phyloP scores from a whole-genome alignment of 805 yeast species.

The Tetrapisispora nanseiensis region DNA sequence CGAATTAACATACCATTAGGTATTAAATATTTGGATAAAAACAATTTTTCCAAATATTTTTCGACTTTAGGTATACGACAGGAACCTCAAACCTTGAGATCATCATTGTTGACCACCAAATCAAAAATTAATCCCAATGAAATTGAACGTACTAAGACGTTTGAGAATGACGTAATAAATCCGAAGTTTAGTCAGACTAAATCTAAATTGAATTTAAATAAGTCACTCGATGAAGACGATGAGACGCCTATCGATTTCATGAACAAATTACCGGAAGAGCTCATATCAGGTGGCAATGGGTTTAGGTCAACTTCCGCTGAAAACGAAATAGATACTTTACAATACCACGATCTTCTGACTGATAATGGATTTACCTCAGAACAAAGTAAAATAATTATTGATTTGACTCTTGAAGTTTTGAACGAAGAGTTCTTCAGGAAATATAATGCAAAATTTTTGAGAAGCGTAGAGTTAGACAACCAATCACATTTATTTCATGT shows the following conservation, averaged over 20 bases:
- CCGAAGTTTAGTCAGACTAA: neutral
- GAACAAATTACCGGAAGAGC: constrained; percentile 22
- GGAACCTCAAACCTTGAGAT: neutral
- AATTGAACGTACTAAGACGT: neutral
- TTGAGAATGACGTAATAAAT: no score
- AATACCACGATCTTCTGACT: constrained; percentile 11
- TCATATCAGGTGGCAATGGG: constrained; percentile 23
- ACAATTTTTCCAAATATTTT: neutral
- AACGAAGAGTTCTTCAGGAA: constrained; percentile 35
- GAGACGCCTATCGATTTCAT: constrained; percentile 12
- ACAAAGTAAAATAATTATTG: constrained; percentile 19
- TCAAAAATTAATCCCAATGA: neutral
- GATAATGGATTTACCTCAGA: constrained; percentile 15
- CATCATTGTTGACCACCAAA: neutral
- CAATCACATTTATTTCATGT: constrained; percentile 85
- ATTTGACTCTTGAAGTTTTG: constrained; percentile 30
- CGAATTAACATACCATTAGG: no score
- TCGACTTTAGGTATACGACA: neutral
- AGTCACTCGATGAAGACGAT: neutral
- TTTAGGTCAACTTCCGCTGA: constrained; percentile 24
- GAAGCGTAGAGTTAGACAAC: constrained; percentile 64
- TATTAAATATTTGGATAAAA: no score
- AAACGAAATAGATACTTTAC: constrained; percentile 24
- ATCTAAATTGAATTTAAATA: neutral
- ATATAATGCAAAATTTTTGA: constrained; percentile 29